Evolutionary conservation across 768 basidiomycete species (phyloP), one percentile per base, ranked within the genome.

Genomic region (Boletus sp.): DNA sequence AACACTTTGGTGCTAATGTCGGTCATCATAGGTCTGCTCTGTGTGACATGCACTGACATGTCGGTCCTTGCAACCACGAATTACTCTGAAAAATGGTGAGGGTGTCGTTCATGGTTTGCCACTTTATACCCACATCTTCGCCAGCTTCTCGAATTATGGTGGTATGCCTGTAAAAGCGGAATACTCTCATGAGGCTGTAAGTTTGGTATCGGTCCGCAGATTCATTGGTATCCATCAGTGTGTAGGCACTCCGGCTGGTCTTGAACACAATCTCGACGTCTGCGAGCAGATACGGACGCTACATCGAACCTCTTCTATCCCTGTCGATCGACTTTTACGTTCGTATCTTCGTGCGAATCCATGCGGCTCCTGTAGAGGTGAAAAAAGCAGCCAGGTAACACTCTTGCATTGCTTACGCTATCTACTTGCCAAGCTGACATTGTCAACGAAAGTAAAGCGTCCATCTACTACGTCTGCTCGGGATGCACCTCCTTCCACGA

Each of bases 251-350:
- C 29, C 87, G 97, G 18, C 80, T 99, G 2, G 87, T 98, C n/a
- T 80, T 99, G 7, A 83, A 95, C 69, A 78, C 90, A 0, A 73
- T 98, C 45, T 89, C 94, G 1, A 88, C 87, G 1, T 87, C 94
- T 3, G 97, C 97, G 2, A 83, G 89, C 24, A 83, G 94, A 66
- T 98, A 98, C 67, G 96, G 97, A 5, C 86, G 94, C 40, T 90
- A 87, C 67, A 92, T 99, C 58, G 82, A 89, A 62, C 97, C 97
- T 10, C 75, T 97, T 7, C 73, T 97, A 4, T 94, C 90, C 0
- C 77, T 99, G 33, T 96, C 93, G 15, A 96, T 99, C 67, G 97
- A 99, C 66, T 99, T 98, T 71, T 99, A 99, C 70, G 87, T 97
- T 28, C 88, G 97, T 4, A 67, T 98, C 18, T 99, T 98, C 66